Evolutionary conservation across 306 rosid species (phyloP).

Genomic region (Sesbania bispinosa): DNA sequence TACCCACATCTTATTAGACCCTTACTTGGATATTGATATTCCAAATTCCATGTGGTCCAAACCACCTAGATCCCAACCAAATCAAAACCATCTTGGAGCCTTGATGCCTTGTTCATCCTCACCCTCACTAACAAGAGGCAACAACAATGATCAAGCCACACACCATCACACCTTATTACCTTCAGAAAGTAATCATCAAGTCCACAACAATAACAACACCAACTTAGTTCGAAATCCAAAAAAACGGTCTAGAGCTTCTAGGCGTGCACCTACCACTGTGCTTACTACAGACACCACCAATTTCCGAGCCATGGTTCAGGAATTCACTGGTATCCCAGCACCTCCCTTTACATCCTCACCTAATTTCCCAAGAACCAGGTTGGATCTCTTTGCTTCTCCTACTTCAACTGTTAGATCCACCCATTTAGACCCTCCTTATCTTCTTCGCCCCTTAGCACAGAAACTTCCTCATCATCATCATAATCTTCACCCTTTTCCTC

Average conservation of each 20-base stretch:
- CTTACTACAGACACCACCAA: conserved; percentile 82
- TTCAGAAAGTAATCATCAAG: conserved; percentile 24
- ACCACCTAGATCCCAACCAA: conserved; percentile 48
- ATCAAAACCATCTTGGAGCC: conserved; percentile 31
- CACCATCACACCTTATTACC: conserved; percentile 30
- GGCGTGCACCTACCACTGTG: conserved; percentile 93
- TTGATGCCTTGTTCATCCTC: conserved; percentile 24
- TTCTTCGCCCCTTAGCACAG: conserved; percentile 71
- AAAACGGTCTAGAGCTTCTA: conserved; percentile 78
- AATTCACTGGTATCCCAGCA: conserved; percentile 90
- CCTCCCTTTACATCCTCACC: conserved; percentile 68
- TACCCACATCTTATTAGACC: conserved; percentile 24
- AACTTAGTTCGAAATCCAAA: conserved; percentile 62
- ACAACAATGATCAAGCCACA: background rate
- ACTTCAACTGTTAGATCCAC: conserved; percentile 31
- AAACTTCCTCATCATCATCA: conserved; percentile 31
- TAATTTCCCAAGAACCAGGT: conserved; percentile 58
- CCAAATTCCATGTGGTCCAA: conserved; percentile 55
- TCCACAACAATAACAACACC: conserved; percentile 2
- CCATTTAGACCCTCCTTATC: conserved; percentile 47
- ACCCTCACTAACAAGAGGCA: conserved; percentile 7
- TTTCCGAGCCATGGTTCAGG: conserved; percentile 98
- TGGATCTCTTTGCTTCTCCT: conserved; percentile 54
- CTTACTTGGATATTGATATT: conserved; percentile 45
- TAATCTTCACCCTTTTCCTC: conserved; percentile 20